Base-by-base conservation (phyloP, 169 alveolate species). In the Plasmodium relictum region DNA sequence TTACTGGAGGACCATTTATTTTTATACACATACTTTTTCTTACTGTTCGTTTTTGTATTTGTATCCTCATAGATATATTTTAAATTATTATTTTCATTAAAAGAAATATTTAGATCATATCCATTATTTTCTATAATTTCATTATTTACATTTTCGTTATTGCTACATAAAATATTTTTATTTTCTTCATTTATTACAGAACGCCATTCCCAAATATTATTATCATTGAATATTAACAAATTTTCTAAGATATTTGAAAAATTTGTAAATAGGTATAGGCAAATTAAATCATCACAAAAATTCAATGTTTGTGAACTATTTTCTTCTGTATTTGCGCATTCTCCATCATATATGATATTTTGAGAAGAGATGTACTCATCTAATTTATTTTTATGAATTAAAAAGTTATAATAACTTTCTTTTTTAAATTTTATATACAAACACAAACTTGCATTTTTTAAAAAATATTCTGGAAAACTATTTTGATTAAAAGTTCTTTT, bases 391-490 rank as follows among this genome's bases (percentile, higher is more conserved):
- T 65, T 78, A 48, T 39, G 16, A 8, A 78, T 16, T 50, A 65
- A 70, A 6, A 63, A 20, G n/a, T 78, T 66, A 9, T 63, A 41
- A 41, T 78, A 78, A 14, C 18, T 52, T 31, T 65, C 76, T n/a
- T 78, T 78, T 58, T 78, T 65, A 22, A 83, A 10, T 20, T 48
- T 54, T 58, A 83, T 58, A 62, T 83, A 83, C 41, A 83, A 37
- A 56, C 62, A 54, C 24, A 83, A 22, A 48, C 91, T 54, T 50
- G 89, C 56, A n/a, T 62, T 48, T 83, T 83, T 83, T 16, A 68
- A 71, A 31, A 83, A 83, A 2, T n/a, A 41, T 24, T 41, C 68
- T 14, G 91, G 91, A 31, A 83, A n/a, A 22, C 44, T 16, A 0
- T 16, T 10, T n/a, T 58, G 37, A 16, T 37, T 41, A 61, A 83